Percentiles rank a stretch among this genome's conserved stretches.
Conservation (phyloP, 177 flowering plant genomes). For the Telopea speciosissima region DNA sequence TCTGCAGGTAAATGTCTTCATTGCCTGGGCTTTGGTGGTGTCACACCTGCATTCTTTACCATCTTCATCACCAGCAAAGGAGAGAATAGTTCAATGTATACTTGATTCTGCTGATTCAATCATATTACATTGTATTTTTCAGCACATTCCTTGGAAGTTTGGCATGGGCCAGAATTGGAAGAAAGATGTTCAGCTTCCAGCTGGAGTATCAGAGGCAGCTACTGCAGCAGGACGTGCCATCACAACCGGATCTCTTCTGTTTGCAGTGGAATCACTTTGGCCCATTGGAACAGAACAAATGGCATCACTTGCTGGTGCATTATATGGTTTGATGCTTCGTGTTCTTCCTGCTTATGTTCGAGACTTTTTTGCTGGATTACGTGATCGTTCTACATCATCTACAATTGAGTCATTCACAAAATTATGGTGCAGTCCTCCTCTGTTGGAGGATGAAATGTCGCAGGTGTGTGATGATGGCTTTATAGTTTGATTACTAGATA, state of each 20-base stretch:
- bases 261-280: slow-evolving; percentile 69
- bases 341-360: slow-evolving; percentile 93
- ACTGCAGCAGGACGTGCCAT: slow-evolving; percentile 68
- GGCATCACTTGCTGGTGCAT: slow-evolving; percentile 82
- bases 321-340: slow-evolving; percentile 81
- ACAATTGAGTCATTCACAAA: slow-evolving; percentile 72
- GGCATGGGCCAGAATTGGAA: slow-evolving; percentile 33
- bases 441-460: slow-evolving; percentile 70
- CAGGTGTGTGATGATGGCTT: slow-evolving; percentile 46
- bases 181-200: slow-evolving; percentile 59
- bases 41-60: slow-evolving; percentile 68
- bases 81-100: slow-evolving; percentile 65
- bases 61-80: slow-evolving; percentile 53
- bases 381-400: slow-evolving; percentile 69
- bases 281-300: slow-evolving; percentile 52
- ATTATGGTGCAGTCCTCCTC: slow-evolving; percentile 80
- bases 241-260: slow-evolving; percentile 52
- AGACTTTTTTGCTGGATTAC: slow-evolving; percentile 74
- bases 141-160: slow-evolving; percentile 71
- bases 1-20: slow-evolving; percentile 62
- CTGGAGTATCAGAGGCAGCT: slow-evolving; percentile 48
- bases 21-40: slow-evolving; percentile 81
- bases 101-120: slow-evolving; percentile 54
- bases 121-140: slow-evolving; percentile 74
- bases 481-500: not conserved